Conservation (phyloP, 129 eudicot species). For the Centella asiatica region DNA sequence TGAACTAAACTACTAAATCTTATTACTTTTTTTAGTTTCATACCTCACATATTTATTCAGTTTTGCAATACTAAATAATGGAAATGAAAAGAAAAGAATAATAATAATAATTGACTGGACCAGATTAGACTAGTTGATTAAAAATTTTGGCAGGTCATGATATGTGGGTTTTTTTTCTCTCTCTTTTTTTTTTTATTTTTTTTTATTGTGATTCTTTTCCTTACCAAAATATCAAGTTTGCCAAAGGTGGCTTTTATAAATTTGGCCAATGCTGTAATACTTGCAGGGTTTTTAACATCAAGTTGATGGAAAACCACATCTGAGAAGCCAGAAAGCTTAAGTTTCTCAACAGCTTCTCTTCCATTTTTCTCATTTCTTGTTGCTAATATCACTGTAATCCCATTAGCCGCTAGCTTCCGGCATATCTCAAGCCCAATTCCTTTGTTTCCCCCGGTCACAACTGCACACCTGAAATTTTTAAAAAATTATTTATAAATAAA, state of each 20-base stretch:
- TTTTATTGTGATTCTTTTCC: neutral
- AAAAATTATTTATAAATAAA: too few species aligned
- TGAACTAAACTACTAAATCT: too few species aligned
- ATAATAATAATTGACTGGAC: too few species aligned
- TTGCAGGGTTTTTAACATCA: slow-evolving; percentile 8
- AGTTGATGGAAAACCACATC: slow-evolving; percentile 10
- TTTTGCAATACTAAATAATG: too few species aligned
- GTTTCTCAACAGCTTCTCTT: slow-evolving; percentile 11
- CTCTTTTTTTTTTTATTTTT: too few species aligned
- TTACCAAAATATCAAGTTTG: slow-evolving; percentile 20
- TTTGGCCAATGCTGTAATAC: slow-evolving; percentile 8
- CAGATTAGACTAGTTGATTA: too few species aligned
- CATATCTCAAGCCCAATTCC: slow-evolving; percentile 22
- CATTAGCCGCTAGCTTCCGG: slow-evolving; percentile 1
- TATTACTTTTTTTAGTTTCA: too few species aligned
- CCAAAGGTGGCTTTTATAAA: neutral
- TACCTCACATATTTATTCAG: too few species aligned
- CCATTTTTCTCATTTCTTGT: slow-evolving; percentile 16
- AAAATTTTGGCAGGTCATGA: too few species aligned
- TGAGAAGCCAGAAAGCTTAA: neutral
- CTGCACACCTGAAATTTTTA: slow-evolving; percentile 26
- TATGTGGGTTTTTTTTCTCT: too few species aligned
- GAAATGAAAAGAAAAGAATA: too few species aligned
- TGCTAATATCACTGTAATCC: slow-evolving; percentile 6
- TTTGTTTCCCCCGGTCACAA: slow-evolving; percentile 45